Evolutionary conservation across 2,329 filamentous ascomycete genomes (phyloP), one percentile per base, ranked within the genome.

Genomic region (Aschersonia sp.): DNA sequence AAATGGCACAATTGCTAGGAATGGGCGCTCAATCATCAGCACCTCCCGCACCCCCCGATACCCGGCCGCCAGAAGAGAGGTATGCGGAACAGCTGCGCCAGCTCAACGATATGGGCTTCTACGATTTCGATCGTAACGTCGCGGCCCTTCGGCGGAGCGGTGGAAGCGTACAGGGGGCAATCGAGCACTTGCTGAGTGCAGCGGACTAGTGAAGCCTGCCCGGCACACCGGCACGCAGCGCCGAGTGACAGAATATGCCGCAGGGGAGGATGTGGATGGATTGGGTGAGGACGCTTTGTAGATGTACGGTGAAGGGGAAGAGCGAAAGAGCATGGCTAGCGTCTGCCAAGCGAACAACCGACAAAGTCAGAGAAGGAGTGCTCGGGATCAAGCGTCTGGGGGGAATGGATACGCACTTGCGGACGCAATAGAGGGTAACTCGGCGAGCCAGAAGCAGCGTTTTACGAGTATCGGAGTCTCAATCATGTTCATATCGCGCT

Each of bases 81-180:
- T 98, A 95, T 57, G 88, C 85, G 4, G 81, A 86, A 33, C 90
- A 98, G 66, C 71, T 98, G 45, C 75, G 87, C 51, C 88, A 97
- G 67, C 69, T 98, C 52, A 98, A 98, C 63, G 92, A 97, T 55
- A 98, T 98, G 92, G 92, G 92, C 4, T 98, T 98, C 68, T 95
- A 81, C 62, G 89, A 98, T 60, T 98, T 97, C 60, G 90, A 98
- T 46, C 72, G 85, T 56, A 98, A 98, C 57, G 79, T 98, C 33
- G 81, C 85, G 48, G 92, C 92, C 5, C 68, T 98, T 58, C 76
- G 90, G 63, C 78, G 90, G 58, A 87, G 86, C 51, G 92, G 92
- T 7, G 92, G 92, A 9, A 96, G 86, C 62, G 92, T 97, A 41
- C 88, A 97, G 63, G 92, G 90, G 9, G 92, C 87, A 5, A 78